A percentile compares a stretch with the other conserved stretches of the same genome.
phyloP scores from a whole-genome alignment of 2,329 filamentous ascomycete genomes.

The Phoma herbarum region DNA sequence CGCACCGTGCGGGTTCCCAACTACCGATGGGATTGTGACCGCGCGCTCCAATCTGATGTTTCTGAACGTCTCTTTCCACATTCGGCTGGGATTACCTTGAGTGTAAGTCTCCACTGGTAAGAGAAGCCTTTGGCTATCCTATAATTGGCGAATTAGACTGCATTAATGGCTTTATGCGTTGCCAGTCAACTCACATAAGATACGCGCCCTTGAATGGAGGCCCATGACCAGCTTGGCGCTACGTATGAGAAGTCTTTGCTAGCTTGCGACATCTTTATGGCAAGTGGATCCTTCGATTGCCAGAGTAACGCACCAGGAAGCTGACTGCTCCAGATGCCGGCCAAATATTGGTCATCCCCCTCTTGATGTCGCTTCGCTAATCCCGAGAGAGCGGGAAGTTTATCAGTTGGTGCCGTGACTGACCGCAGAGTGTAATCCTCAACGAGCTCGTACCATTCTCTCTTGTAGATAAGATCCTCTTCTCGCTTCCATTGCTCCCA shows the following conservation, averaged over 20 bases:
- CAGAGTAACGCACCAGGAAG: constrained; percentile 4
- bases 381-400: background rate
- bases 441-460: background rate
- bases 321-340: background rate
- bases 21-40: background rate
- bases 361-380: background rate
- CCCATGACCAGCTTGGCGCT: constrained; percentile 14
- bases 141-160: background rate
- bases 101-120: background rate
- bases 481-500: background rate
- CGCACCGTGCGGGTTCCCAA: background rate
- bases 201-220: background rate
- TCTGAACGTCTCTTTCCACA: background rate
- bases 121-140: background rate
- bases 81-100: background rate
- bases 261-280: background rate
- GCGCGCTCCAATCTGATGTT: background rate
- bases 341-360: background rate
- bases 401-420: background rate
- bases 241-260: background rate
- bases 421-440: background rate
- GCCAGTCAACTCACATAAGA: background rate
- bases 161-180: background rate
- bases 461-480: background rate
- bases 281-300: background rate